phyloP scores from a whole-genome alignment of 1,139 yeast species.

The Pichia sp. region DNA sequence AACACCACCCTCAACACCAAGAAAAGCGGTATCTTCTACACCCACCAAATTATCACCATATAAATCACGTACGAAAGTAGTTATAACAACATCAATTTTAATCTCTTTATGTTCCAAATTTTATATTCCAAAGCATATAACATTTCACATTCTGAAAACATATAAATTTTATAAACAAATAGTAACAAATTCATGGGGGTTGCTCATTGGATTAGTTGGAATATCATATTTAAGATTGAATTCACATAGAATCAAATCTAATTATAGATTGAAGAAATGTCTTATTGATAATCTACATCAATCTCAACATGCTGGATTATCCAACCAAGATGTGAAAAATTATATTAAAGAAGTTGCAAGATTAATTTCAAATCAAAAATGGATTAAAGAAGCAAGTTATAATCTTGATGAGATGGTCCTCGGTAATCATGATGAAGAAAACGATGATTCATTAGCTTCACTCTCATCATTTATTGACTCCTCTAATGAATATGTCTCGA shows the following conservation, averaged over 20 bases:
- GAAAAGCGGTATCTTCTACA: background rate
- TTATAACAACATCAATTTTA: constrained; percentile 42
- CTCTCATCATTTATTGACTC: constrained; percentile 10
- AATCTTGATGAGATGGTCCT: constrained; percentile 1
- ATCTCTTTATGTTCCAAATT: constrained; percentile 57
- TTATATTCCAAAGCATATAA: constrained; percentile 49
- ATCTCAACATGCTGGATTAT: constrained; percentile 48
- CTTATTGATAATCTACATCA: constrained; percentile 45
- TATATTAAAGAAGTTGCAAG: constrained; percentile 13
- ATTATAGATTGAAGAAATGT: constrained; percentile 43
- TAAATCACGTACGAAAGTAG: constrained; percentile 9
- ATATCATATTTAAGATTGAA: constrained; percentile 54
- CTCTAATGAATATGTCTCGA: constrained; percentile 6
- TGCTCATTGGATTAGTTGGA: constrained; percentile 59
- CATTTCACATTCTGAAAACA: constrained; percentile 45
- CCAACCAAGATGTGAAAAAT: constrained; percentile 15
- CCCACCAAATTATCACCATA: constrained; percentile 9
- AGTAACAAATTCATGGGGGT: constrained; percentile 59
- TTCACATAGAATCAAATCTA: constrained; percentile 37
- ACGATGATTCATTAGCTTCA: constrained; percentile 5
- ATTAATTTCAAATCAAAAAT: constrained; percentile 13
- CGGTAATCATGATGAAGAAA: background rate
- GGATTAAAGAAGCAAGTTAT: constrained; percentile 17
- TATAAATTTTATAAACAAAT: constrained; percentile 46
- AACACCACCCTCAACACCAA: constrained; percentile 18